A percentile compares a stretch with the other conserved stretches of the same genome.
Conservation (phyloP, 2,329 filamentous ascomycete genomes). For the Thermothelomyces thermophilus region DNA sequence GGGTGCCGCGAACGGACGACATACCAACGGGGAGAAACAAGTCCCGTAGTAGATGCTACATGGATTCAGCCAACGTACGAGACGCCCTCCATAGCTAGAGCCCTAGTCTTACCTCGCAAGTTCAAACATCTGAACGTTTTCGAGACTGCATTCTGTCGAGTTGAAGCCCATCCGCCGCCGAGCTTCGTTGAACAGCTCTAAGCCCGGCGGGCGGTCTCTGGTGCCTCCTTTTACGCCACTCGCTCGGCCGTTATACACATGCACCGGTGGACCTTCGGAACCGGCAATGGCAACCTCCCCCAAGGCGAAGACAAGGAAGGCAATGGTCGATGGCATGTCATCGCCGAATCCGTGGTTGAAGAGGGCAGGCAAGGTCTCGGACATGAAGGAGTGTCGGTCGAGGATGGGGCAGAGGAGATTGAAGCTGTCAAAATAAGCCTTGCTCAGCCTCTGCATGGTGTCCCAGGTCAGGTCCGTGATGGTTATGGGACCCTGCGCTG, state of each 20-base stretch:
- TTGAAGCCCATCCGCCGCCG: constrained; percentile 53
- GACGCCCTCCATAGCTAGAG: neutral
- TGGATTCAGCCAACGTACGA: constrained; percentile 1
- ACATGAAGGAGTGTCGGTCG: constrained; percentile 48
- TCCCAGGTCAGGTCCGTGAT: constrained; percentile 37
- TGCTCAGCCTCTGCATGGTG: constrained; percentile 43
- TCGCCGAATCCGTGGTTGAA: constrained; percentile 44
- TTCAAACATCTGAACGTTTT: constrained; percentile 53
- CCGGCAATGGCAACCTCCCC: constrained; percentile 52
- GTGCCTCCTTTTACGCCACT: constrained; percentile 50
- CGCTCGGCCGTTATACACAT: constrained; percentile 36
- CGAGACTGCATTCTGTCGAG: constrained; percentile 47
- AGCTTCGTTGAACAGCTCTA: constrained; percentile 57
- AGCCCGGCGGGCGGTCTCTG: constrained; percentile 44
- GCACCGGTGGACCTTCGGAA: constrained; percentile 40
- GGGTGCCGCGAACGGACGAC: constrained; percentile 13
- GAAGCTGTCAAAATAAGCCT: constrained; percentile 53
- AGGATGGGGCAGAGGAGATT: constrained; percentile 54
- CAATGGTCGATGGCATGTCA: constrained; percentile 44
- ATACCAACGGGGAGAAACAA: constrained; percentile 45
- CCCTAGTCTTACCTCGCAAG: constrained; percentile 48
- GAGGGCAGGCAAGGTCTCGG: constrained; percentile 40
- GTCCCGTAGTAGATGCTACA: constrained; percentile 46
- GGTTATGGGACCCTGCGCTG: constrained; percentile 6
- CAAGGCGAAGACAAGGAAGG: constrained; percentile 51